Evolutionary conservation across 129 eudicot species (phyloP), one percentile per base, ranked within the genome.

Genomic region (Escallonia rubra): DNA sequence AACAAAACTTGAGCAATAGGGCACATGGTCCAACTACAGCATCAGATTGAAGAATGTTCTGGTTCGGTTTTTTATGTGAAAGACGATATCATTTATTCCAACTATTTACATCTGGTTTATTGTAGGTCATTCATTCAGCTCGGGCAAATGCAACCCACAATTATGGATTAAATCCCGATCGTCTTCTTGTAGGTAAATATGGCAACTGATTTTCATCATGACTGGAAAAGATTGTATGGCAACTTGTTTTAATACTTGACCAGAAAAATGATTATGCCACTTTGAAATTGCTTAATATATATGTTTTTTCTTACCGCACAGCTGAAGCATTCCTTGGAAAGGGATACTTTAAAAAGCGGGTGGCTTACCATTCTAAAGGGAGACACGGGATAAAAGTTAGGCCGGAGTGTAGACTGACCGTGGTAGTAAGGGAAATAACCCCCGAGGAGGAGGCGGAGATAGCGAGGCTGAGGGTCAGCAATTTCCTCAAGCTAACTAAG

Each of bases 71-170:
- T 23, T 23, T 23, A 23, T 23, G 34, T 23, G 34, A 23, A 23
- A 23, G 34, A 23, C 34, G 34, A 23, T 23, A 23, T 23, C 34
- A 23, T 23, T 23, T 23, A 23, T 23, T 23, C 34, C 34, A 23
- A 23, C 34, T 23, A 23, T 23, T 23, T 23, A 23, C 34, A 56
- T 10, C 34, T 0, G 41, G 10, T 9, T 40, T 16, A 60, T 9
- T 80, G 80, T 87, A 92, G 98, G 98, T 92, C 46, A 89, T 92
- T 54, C 98, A 92, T 81, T 92, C 98, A 57, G 98, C 95, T 16
- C 79, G 98, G 53, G 96, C 98, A 73, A 92, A 92, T 80, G 98
- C 98, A 68, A 82, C 88, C 52, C 96, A 92, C 78, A 92, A 92
- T 82, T 75, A 88, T 43, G 87, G 95, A 16, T 78, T 92, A 56